Base-by-base conservation (phyloP, 2,329 filamentous ascomycete genomes). In the Scytalidium lignicola region DNA sequence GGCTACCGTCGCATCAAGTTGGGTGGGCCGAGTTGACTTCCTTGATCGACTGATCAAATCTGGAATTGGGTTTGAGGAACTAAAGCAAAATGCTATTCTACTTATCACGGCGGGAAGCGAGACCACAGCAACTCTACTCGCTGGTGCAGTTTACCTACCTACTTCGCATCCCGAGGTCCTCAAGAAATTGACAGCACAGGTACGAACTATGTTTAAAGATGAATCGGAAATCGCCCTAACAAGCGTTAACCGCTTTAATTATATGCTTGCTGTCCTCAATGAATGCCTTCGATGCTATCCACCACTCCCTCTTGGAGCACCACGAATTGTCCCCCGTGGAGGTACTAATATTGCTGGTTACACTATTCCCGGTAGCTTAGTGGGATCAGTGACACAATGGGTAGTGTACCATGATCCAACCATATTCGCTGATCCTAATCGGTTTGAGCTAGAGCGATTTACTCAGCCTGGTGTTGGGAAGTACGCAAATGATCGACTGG, bases 1-100 rank as follows among this genome's bases (percentile, higher is more conserved):
- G 78, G 78, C 1, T 76, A 82, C 67, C 84, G 83, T 65, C 15
- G 32, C n/a, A 37, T 37, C 32, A 37, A 37, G 60, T 70, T 86
- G 15, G 78, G 82, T 51, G 76, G 63, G 43, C 66, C 71, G 9
- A 59, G 65, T 43, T 59, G 60, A 18, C 65, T 37, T 37, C 15
- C 32, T 37, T 37, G 32, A 37, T 37, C 6, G 32, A 13, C 32
- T 37, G 4, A 37, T 37, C 32, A 37, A 37, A n/a, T 37, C 32
- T 17, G 32, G 32, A 5, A 37, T 37, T 5, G n/a, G n/a, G 12
- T 44, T 37, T 37, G 32, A 37, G 6, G 42, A 49, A 40, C 22
- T 49, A 26, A 32, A 46, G n/a, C 7, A 5, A 2, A 49, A 41
- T 13, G 28, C 47, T 39, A 3, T 15, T 15, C 12, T 50, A 12